Percentiles rank a stretch among this genome's conserved stretches.
phyloP scores from a whole-genome alignment of 2,329 filamentous ascomycete genomes.

The Trichoderma sp. region DNA sequence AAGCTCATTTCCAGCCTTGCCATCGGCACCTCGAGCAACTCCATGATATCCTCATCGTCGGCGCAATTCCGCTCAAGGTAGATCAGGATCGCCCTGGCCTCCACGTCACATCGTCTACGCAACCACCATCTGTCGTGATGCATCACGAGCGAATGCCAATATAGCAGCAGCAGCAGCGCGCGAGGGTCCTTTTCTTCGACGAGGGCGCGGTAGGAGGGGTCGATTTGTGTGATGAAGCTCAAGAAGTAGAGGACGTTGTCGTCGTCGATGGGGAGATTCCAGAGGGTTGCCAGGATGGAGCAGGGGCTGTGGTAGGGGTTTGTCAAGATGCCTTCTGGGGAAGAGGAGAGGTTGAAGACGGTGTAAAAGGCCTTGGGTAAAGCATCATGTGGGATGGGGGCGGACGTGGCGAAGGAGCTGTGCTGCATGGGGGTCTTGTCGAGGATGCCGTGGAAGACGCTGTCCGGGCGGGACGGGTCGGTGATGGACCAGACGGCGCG shows the following conservation, averaged over 20 bases:
- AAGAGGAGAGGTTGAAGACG: constrained; percentile 36
- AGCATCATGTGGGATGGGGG: constrained; percentile 26
- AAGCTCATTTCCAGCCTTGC: background rate
- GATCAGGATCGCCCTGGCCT: constrained; percentile 54
- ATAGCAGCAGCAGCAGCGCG: constrained; percentile 57
- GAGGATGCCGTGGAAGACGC: constrained; percentile 47
- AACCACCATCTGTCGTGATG: constrained; percentile 52
- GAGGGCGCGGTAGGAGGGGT: constrained; percentile 47
- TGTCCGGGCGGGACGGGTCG: constrained; percentile 51
- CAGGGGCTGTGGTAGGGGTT: constrained; percentile 43
- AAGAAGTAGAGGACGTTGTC: constrained; percentile 50
- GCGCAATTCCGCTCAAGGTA: constrained; percentile 37
- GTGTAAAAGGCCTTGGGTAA: constrained; percentile 41
- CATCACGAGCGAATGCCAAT: constrained; percentile 57
- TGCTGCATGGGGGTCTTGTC: constrained; percentile 16
- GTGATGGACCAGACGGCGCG: constrained; percentile 54
- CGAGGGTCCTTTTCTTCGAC: constrained; percentile 54
- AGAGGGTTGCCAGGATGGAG: constrained; percentile 44
- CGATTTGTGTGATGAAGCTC: constrained; percentile 50
- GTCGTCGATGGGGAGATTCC: constrained; percentile 42
- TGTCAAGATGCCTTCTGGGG: constrained; percentile 5
- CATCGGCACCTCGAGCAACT: constrained; percentile 19
- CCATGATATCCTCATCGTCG: constrained; percentile 10
- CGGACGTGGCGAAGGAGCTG: constrained; percentile 26
- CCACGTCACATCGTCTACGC: constrained; percentile 48